Percentiles rank a stretch among this genome's conserved stretches.
These are phyloP conservation scores for Aspergillus viridinutans DNA, from an alignment of 2,329 filamentous ascomycete genomes.

Conservation along the genomic window DNA sequence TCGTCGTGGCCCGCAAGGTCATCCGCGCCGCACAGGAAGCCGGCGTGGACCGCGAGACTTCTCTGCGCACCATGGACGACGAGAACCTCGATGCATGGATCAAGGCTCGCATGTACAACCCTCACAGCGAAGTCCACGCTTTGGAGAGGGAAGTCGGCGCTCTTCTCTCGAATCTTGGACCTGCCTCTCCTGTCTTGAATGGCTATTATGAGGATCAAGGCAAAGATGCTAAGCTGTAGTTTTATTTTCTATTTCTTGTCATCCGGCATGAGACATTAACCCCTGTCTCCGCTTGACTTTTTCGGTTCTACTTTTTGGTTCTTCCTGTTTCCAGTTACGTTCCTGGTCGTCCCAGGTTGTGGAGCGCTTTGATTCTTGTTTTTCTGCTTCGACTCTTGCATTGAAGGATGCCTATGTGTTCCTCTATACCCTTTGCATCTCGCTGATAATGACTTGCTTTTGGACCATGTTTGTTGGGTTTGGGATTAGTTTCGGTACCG, in stretches of 20 bases:
- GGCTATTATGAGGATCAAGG: constrained; percentile 27
- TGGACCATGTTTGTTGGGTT: not conserved
- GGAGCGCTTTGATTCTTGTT: constrained; percentile 13
- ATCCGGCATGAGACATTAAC: not conserved
- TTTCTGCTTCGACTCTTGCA: constrained; percentile 5
- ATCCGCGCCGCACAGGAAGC: constrained; percentile 86
- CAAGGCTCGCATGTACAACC: constrained; percentile 48
- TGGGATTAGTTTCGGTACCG: not conserved
- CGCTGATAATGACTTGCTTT: constrained; percentile 11
- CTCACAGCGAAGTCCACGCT: constrained; percentile 44
- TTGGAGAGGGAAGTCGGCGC: constrained; percentile 46
- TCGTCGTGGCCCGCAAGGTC: constrained; percentile 82
- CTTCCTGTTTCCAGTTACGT: not conserved
- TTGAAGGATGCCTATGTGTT: constrained; percentile 15
- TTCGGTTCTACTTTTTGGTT: not conserved
- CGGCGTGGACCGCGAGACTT: constrained; percentile 57
- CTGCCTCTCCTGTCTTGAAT: constrained; percentile 18
- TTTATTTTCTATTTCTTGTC: constrained; percentile 3
- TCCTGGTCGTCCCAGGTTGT: not conserved
- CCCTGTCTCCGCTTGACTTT: not conserved
- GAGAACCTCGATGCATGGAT: constrained; percentile 45
- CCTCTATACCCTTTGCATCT: constrained; percentile 18
- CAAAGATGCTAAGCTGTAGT: constrained; percentile 33
- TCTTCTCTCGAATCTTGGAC: constrained; percentile 35
- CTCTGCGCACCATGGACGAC: constrained; percentile 42